Base-by-base conservation (phyloP, 805 yeast genomes). In the Starmerella riodocensis region DNA sequence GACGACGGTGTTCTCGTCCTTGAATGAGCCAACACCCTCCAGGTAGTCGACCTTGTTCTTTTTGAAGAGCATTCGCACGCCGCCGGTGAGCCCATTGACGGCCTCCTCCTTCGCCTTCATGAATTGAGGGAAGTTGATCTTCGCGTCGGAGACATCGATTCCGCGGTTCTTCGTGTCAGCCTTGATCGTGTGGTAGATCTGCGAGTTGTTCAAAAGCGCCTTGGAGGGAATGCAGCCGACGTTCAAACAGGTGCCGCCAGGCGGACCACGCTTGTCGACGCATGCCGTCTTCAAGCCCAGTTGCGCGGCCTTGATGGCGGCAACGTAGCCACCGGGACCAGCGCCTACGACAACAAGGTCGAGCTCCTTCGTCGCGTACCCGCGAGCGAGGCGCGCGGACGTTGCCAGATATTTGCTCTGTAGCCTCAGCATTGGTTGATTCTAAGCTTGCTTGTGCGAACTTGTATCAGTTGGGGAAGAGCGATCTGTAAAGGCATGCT, bases 211-310 rank as follows among this genome's bases (percentile, higher is more conserved):
- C 56, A 91, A 69, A 44, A 91, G 65, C 5, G 98, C 82, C 66
- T 91, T 91, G 50, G 98, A 91, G 43, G 99, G 99, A 57, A 91
- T 91, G 72, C 99, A 91, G 36, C 99, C 99, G 39, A 91, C 97
- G 64, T 91, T 91, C 55, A 93, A 69, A 74, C 99, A 91, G 41
- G 98, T 91, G 57, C 99, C 99, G 48, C 99, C 99, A 48, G 93
- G 73, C 32, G 75, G 65, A 33, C 99, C 99, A 64, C 99, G 79
- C 67, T 84, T 85, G 64, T 91, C 99, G 51, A 91, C 69, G 73
- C 98, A 91, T 26, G 96, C 98, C 40, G 95, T 84, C 63, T 86
- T 78, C 54, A 70, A 72, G 30, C 96, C 96, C 45, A 86, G 70
- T 69, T 91, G 99, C 36, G 98, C 98, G 45, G 95, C 95, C 64